A percentile compares a stretch with the other conserved stretches of the same genome.
Evolutionary conservation across 306 rosid species (phyloP).

Genomic region (Pterocarpus macrocarpus): DNA sequence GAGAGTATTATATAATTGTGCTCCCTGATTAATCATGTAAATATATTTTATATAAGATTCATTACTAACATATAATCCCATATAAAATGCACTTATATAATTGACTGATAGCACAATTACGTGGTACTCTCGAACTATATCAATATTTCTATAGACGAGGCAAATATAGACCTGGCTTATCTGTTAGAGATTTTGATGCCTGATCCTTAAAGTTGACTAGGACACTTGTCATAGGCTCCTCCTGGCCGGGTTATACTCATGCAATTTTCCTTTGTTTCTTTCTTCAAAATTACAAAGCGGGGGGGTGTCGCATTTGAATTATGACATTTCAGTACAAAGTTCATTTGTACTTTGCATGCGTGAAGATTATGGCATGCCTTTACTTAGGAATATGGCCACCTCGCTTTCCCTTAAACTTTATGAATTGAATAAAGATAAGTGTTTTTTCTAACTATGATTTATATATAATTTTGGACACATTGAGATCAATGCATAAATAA

Average conservation of each 20-base stretch:
- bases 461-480: neutral
- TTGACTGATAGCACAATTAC: too few relatives aligned
- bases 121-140: too few relatives aligned
- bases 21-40: too few relatives aligned
- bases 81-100: too few relatives aligned
- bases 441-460: too few relatives aligned
- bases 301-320: too few relatives aligned
- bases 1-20: too few relatives aligned
- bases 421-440: neutral
- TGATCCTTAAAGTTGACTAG: slow-evolving; percentile 22
- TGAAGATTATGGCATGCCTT: neutral
- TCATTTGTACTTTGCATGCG: neutral
- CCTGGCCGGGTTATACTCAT: slow-evolving; percentile 6
- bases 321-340: neutral
- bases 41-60: too few relatives aligned
- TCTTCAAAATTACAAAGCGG: neutral
- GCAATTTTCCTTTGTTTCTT: neutral
- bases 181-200: slow-evolving; percentile 41
- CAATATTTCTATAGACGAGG: neutral
- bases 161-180: slow-evolving; percentile 22
- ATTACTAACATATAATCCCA: too few relatives aligned
- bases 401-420: too few relatives aligned
- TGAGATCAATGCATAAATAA: too few relatives aligned
- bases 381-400: neutral
- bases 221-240: neutral